Percentiles rank a stretch among this genome's conserved stretches.
These are phyloP conservation scores for Hemileccinum impolitum DNA, from an alignment of 768 basidiomycete species.

Conservation along the genomic window DNA sequence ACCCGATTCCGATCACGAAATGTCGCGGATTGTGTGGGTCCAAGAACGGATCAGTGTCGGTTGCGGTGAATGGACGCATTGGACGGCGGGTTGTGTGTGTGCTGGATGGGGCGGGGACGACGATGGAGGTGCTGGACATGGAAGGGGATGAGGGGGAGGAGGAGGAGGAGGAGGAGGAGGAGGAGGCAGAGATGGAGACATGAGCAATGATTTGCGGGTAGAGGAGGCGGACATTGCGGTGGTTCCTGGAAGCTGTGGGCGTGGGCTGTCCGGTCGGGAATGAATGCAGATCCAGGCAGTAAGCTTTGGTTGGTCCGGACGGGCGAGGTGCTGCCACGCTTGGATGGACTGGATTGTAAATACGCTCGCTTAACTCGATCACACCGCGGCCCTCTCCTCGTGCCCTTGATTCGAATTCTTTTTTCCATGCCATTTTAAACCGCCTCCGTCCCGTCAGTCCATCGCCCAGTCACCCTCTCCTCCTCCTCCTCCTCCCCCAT, in stretches of 20 bases:
- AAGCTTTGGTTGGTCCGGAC: no score
- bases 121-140: slow-evolving; percentile 73
- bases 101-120: slow-evolving; percentile 58
- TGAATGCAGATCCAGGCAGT: slow-evolving; percentile 32
- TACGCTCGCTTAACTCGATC: slow-evolving; percentile 37
- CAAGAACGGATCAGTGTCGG: slow-evolving; percentile 47
- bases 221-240: slow-evolving; percentile 42
- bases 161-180: slow-evolving; percentile 32
- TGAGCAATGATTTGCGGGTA: slow-evolving; percentile 10
- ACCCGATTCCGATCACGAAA: slow-evolving; percentile 51
- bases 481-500: slow-evolving; percentile 14
- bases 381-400: slow-evolving; percentile 53
- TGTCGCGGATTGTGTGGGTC: slow-evolving; percentile 54
- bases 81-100: slow-evolving; percentile 77
- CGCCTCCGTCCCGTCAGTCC: slow-evolving; percentile 22
- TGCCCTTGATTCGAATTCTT: slow-evolving; percentile 66
- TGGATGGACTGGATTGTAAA: slow-evolving; percentile 35
- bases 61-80: slow-evolving; percentile 71
- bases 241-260: slow-evolving; percentile 33
- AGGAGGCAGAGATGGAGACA: slow-evolving; percentile 24
- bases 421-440: slow-evolving; percentile 61
- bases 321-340: slow-evolving; percentile 11
- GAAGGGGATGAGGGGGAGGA: slow-evolving; percentile 57
- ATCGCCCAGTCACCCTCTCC: slow-evolving; percentile 1
- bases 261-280: slow-evolving; percentile 23